A percentile compares a stretch with the other conserved stretches of the same genome.
Conservation (phyloP, 1,284 basidiomycete genomes). For the Nidula niveotomentosa region DNA sequence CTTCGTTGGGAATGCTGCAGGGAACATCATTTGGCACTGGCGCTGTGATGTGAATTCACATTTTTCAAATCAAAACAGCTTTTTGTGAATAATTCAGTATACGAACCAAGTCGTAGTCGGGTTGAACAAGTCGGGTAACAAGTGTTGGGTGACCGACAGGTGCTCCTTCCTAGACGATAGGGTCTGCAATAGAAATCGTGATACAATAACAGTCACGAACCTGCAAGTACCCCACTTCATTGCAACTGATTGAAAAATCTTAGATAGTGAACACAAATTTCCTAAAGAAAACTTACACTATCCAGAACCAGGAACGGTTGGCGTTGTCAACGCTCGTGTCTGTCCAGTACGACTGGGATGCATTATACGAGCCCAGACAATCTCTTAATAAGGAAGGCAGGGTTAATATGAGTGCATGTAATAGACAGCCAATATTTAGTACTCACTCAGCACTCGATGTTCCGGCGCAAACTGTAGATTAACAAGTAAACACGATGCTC, state of each 20-base stretch:
- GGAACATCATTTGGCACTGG: conserved; percentile 63
- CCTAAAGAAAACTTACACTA: conserved; percentile 36
- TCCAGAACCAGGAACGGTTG: conserved; percentile 60
- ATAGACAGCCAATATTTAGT: conserved; percentile 30
- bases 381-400: conserved; percentile 28
- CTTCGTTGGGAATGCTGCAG: conserved; percentile 46
- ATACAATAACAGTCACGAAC: conserved; percentile 19
- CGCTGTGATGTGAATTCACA: conserved; percentile 34
- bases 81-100: not conserved
- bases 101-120: conserved; percentile 54
- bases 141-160: conserved; percentile 51
- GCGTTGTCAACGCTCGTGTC: conserved; percentile 52
- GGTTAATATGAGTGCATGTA: not conserved
- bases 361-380: conserved; percentile 60
- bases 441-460: conserved; percentile 24
- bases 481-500: conserved; percentile 1
- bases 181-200: not conserved
- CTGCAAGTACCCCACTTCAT: conserved; percentile 66
- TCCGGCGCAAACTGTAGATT: not conserved
- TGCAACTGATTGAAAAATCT: conserved; percentile 50
- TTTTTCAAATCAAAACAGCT: no score
- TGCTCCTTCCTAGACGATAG: conserved; percentile 41
- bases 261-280: not conserved
- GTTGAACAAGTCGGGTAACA: conserved; percentile 59
- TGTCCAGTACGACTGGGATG: conserved; percentile 45